These are phyloP conservation scores for Ophiostoma fasciatum DNA, from an alignment of 2,329 filamentous ascomycete genomes.

Conservation along the genomic window DNA sequence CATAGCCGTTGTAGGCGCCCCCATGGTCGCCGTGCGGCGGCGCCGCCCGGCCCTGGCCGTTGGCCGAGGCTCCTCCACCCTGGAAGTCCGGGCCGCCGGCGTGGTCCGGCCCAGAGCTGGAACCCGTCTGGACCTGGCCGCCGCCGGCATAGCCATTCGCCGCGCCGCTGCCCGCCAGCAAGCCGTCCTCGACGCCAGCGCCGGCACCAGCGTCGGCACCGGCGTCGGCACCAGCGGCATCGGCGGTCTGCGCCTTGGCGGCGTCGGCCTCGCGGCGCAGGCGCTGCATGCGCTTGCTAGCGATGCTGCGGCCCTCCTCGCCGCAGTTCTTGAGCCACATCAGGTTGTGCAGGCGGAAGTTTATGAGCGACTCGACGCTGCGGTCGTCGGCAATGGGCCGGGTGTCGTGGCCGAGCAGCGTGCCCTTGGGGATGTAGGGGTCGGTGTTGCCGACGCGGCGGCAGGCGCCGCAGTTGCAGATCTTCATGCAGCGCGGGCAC, in stretches of 20 bases:
- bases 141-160: no score
- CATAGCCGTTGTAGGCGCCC: slow-evolving; percentile 10
- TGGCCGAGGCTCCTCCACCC: background rate
- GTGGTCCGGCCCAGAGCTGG: no score
- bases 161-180: background rate
- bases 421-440: slow-evolving; percentile 77
- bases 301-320: slow-evolving; percentile 41
- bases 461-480: slow-evolving; percentile 79
- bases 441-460: slow-evolving; percentile 49
- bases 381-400: slow-evolving; percentile 78
- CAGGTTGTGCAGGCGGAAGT: slow-evolving; percentile 81
- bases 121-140: no score
- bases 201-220: slow-evolving; percentile 2
- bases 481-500: slow-evolving; percentile 72
- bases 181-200: slow-evolving; percentile 19
- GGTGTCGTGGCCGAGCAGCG: slow-evolving; percentile 81
- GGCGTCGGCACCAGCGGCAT: slow-evolving; percentile 5
- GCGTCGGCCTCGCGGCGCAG: slow-evolving; percentile 41
- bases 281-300: slow-evolving; percentile 41
- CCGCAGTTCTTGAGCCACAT: slow-evolving; percentile 56
- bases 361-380: slow-evolving; percentile 78
- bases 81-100: no score
- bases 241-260: slow-evolving; percentile 35
- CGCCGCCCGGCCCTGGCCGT: no score
- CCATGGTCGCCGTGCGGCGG: background rate